Percentiles rank a stretch among this genome's conserved stretches.
phyloP scores from a whole-genome alignment of 306 rosid genomes.

The Mucuna pruriens region DNA sequence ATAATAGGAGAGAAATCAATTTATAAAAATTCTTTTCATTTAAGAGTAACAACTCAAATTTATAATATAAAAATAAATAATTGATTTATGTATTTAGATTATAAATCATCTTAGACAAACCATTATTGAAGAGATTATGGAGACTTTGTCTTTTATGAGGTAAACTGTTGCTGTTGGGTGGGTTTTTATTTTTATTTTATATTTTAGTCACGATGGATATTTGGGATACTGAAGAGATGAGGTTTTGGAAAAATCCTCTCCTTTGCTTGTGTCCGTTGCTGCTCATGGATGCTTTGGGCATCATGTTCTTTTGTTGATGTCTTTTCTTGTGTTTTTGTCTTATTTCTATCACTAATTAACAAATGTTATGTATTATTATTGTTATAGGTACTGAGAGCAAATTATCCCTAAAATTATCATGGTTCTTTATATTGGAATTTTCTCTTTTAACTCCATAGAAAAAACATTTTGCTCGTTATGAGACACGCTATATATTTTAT shows the following conservation, averaged over 20 bases:
- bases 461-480: not conserved
- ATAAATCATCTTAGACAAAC: not conserved
- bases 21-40: no score
- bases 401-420: not conserved
- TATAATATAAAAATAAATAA: no score
- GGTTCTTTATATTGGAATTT: not conserved
- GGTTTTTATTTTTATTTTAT: not conserved
- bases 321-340: not conserved
- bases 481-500: not conserved
- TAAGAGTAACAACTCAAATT: no score
- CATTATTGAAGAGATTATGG: not conserved
- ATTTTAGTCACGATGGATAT: conserved; percentile 21
- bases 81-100: no score
- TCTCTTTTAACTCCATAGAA: not conserved
- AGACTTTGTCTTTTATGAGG: not conserved
- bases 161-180: not conserved
- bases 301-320: not conserved
- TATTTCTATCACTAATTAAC: not conserved
- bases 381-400: not conserved
- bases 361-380: not conserved
- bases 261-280: not conserved
- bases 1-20: no score
- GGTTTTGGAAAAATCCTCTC: not conserved
- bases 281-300: not conserved
- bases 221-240: conserved; percentile 1